These are phyloP conservation scores for Monosporascus ibericus DNA, from an alignment of 2,329 filamentous ascomycete species.

Conservation along the genomic window DNA sequence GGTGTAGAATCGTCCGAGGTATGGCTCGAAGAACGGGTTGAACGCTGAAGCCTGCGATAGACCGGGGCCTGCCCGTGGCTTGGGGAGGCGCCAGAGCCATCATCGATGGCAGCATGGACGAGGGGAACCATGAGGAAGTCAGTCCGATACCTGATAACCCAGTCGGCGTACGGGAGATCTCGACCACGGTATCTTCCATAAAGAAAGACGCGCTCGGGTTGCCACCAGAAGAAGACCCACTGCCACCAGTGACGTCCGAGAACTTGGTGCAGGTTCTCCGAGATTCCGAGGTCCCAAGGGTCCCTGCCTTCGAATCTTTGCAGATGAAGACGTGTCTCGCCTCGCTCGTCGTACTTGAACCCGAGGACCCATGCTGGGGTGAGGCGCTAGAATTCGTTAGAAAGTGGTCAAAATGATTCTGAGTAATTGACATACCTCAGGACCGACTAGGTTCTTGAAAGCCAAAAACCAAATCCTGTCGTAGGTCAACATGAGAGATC, in stretches of 20 bases:
- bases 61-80: conserved; percentile 2
- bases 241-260: conserved; percentile 2
- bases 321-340: too few species aligned
- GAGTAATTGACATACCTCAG: too few species aligned
- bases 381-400: too few species aligned
- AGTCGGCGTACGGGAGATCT: conserved; percentile 11
- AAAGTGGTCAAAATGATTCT: too few species aligned
- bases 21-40: conserved; percentile 3
- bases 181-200: conserved; percentile 10
- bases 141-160: conserved; percentile 2
- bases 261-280: too few species aligned
- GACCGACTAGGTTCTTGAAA: too few species aligned
- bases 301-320: too few species aligned
- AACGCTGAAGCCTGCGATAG: conserved; percentile 1
- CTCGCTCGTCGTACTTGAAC: too few species aligned
- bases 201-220: conserved; percentile 8
- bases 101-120: conserved; percentile 2
- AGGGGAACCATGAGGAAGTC: conserved; percentile 2
- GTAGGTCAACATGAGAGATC: too few species aligned
- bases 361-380: too few species aligned
- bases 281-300: too few species aligned
- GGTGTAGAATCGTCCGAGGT: not conserved
- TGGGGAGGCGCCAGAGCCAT: conserved; percentile 2
- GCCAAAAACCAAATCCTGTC: too few species aligned
- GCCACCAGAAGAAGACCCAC: conserved; percentile 13